Evolutionary conservation across 2,329 filamentous ascomycete genomes (phyloP).

Genomic region (Talaromyces sp.): DNA sequence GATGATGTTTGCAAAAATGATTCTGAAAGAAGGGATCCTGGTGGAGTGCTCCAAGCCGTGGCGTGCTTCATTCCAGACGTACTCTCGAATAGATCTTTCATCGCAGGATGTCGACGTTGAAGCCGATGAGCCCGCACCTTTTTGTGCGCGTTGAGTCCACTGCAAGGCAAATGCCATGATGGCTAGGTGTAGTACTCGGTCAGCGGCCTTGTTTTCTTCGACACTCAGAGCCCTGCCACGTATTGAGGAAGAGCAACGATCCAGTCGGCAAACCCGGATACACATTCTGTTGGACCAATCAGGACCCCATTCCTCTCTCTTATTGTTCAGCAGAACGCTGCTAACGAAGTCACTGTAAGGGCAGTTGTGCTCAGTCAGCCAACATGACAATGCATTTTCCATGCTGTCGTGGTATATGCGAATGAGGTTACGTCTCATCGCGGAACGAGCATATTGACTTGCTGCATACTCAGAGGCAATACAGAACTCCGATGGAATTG

Average conservation of each 20-base stretch:
- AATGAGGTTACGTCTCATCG: constrained; percentile 38
- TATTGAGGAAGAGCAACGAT: constrained; percentile 36
- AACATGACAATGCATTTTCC: constrained; percentile 44
- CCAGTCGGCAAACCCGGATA: constrained; percentile 42
- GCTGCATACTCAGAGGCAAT: constrained; percentile 27
- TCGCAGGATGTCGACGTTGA: constrained; percentile 25
- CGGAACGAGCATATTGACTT: constrained; percentile 33
- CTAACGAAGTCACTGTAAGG: constrained; percentile 35
- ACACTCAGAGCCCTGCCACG: constrained; percentile 36
- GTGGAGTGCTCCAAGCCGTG: constrained; percentile 37
- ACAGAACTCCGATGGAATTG: constrained; percentile 5
- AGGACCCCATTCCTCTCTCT: constrained; percentile 33
- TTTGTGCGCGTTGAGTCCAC: constrained; percentile 31
- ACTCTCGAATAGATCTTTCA: constrained; percentile 37
- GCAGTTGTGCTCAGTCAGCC: constrained; percentile 44
- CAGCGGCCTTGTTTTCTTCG: constrained; percentile 37
- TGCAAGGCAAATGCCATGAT: constrained; percentile 47
- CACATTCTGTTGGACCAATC: constrained; percentile 45
- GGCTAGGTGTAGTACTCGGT: constrained; percentile 40
- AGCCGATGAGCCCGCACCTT: constrained; percentile 14
- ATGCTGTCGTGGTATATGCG: constrained; percentile 46
- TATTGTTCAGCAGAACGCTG: constrained; percentile 21
- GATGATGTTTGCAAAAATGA: constrained; percentile 45
- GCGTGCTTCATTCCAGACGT: constrained; percentile 43
- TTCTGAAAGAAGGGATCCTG: constrained; percentile 44